phyloP scores from a whole-genome alignment of 1,139 yeast species.

The Hyphopichia wangnamkhiaoensis region DNA sequence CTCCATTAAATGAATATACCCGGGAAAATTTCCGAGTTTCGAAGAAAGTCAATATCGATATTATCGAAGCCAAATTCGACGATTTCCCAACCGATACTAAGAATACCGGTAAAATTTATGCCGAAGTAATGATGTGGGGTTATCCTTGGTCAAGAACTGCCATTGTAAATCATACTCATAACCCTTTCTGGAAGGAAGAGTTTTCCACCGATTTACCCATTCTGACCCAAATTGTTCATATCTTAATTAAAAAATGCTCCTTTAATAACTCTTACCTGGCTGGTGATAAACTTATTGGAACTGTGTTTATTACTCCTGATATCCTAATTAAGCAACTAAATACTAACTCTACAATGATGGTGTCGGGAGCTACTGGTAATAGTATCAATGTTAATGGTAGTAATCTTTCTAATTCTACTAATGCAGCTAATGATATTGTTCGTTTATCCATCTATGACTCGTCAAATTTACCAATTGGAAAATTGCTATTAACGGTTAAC shows the following conservation, averaged over 20 bases:
- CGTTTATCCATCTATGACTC: slow-evolving; percentile 44
- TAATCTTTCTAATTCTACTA: slow-evolving; percentile 11
- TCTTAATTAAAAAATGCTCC: slow-evolving; percentile 47
- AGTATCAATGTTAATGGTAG: slow-evolving; percentile 24
- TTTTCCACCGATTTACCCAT: slow-evolving; percentile 59
- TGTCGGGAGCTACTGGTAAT: slow-evolving; percentile 28
- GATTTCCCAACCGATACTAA: slow-evolving; percentile 9
- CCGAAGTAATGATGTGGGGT: slow-evolving; percentile 68
- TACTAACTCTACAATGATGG: slow-evolving; percentile 38
- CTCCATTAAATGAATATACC: slow-evolving; percentile 22
- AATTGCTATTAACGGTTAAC: slow-evolving; percentile 55
- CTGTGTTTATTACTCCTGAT: slow-evolving; percentile 57
- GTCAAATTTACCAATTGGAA: slow-evolving; percentile 53
- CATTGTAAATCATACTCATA: slow-evolving; percentile 45
- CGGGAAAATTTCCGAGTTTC: slow-evolving; percentile 54
- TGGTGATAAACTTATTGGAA: slow-evolving; percentile 50
- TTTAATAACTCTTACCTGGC: slow-evolving; percentile 21
- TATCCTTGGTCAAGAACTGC: slow-evolving; percentile 72
- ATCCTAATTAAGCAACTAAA: slow-evolving; percentile 41
- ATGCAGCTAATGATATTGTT: slow-evolving; percentile 37
- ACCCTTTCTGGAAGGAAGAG: slow-evolving; percentile 75
- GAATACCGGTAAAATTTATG: slow-evolving; percentile 44
- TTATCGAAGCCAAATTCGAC: slow-evolving; percentile 68
- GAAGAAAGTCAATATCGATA: slow-evolving; percentile 54
- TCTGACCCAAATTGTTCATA: slow-evolving; percentile 52